A percentile compares a stretch with the other conserved stretches of the same genome.
Evolutionary conservation across 2,329 filamentous ascomycete species (phyloP).

Genomic region (Curvularia eragrostidis): DNA sequence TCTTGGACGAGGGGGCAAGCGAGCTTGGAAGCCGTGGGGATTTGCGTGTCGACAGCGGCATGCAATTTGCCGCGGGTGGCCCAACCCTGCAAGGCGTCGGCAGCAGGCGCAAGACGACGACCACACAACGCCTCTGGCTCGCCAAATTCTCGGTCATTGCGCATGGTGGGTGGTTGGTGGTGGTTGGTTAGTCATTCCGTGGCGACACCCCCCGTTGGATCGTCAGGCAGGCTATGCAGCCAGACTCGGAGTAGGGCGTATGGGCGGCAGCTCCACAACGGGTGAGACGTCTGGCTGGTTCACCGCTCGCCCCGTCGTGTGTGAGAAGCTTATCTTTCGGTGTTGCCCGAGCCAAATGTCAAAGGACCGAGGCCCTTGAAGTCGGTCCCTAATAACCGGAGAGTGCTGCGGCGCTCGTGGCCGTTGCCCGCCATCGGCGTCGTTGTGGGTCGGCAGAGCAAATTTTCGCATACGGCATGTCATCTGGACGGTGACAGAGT

Average conservation of each 20-base stretch:
- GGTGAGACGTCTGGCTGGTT: constrained; percentile 8
- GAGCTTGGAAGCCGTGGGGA: background rate
- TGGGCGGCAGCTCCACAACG: constrained; percentile 17
- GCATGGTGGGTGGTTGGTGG: background rate
- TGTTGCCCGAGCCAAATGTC: constrained; percentile 3
- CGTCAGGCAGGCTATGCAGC: constrained; percentile 14
- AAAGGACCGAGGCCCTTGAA: constrained; percentile 12
- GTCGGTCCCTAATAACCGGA: constrained; percentile 13
- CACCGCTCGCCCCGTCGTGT: constrained; percentile 7
- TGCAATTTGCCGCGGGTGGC: background rate
- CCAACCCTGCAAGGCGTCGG: background rate
- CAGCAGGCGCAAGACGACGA: background rate
- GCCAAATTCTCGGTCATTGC: constrained; percentile 8
- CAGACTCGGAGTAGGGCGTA: background rate
- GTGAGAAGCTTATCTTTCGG: constrained; percentile 16
- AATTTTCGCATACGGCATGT: constrained; percentile 19
- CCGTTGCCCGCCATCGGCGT: constrained; percentile 7
- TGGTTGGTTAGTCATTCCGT: constrained; percentile 10
- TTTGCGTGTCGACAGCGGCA: background rate
- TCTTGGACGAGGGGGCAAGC: too few relatives aligned
- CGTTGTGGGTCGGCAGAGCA: constrained; percentile 19
- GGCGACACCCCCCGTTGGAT: constrained; percentile 10
- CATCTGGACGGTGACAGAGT: constrained; percentile 3
- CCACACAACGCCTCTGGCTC: background rate
- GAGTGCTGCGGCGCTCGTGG: background rate